Percentiles rank a stretch among this genome's conserved stretches.
These are phyloP conservation scores for Mycena vitilis DNA, from an alignment of 768 basidiomycete species.

Conservation along the genomic window DNA sequence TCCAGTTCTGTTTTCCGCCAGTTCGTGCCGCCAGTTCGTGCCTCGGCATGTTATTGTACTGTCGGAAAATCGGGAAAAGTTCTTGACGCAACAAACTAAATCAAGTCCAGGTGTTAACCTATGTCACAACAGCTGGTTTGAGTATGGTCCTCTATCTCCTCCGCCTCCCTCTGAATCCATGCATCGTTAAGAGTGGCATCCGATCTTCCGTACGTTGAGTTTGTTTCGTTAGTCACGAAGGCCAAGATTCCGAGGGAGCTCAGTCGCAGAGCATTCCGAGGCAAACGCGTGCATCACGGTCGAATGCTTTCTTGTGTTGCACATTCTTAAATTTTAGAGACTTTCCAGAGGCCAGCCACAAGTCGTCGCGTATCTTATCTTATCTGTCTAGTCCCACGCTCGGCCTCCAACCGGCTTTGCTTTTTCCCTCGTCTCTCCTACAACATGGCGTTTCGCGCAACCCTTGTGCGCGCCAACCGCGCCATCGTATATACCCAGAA, in stretches of 20 bases:
- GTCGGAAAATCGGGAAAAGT: too few species aligned
- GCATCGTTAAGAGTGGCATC: neutral
- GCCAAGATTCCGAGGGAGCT: neutral
- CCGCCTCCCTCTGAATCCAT: neutral
- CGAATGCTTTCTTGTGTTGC: too few species aligned
- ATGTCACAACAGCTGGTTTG: neutral
- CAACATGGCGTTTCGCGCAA: constrained; percentile 36
- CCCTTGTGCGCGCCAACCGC: constrained; percentile 52
- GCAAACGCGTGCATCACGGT: neutral
- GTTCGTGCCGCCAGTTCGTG: too few species aligned
- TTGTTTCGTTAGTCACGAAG: neutral
- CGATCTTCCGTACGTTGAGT: neutral
- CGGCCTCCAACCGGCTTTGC: too few species aligned
- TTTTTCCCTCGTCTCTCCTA: too few species aligned
- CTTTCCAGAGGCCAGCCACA: too few species aligned
- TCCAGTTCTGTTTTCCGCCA: neutral
- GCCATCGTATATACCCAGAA: constrained; percentile 72
- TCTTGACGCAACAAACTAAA: too few species aligned
- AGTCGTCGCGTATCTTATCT: too few species aligned
- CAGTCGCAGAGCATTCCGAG: neutral
- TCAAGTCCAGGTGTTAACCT: too few species aligned
- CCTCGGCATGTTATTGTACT: neutral
- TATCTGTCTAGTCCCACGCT: too few species aligned
- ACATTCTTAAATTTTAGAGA: too few species aligned
- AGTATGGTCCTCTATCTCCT: neutral